A percentile compares a stretch with the other conserved stretches of the same genome.
Conservation (phyloP, 1,284 basidiomycete genomes). For the Leccinum variabile region DNA sequence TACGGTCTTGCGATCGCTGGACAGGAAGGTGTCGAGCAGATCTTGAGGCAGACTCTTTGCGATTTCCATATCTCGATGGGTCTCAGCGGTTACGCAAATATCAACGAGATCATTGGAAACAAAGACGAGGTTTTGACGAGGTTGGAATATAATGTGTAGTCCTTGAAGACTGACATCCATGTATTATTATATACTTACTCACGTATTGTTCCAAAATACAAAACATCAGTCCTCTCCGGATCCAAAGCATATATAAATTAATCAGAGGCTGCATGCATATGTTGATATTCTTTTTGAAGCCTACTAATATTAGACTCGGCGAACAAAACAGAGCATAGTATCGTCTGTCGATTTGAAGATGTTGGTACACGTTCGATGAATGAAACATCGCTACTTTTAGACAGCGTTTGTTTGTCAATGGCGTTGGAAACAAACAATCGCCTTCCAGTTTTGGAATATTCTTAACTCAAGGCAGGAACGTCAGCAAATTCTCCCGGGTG, state of each 20-base stretch:
- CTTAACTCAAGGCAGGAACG: not conserved
- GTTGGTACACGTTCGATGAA: too few relatives aligned
- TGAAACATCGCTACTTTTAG: not conserved
- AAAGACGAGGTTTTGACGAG: constrained; percentile 36
- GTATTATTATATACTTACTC: not conserved
- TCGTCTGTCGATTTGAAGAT: not conserved
- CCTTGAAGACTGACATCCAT: not conserved
- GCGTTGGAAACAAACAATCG: constrained; percentile 22
- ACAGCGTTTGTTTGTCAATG: constrained; percentile 21
- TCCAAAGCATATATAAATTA: not conserved
- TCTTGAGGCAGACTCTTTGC: constrained; percentile 58
- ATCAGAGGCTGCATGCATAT: not conserved
- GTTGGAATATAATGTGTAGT: constrained; percentile 22
- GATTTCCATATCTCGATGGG: constrained; percentile 62
- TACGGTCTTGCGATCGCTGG: constrained; percentile 65
- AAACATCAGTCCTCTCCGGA: not conserved
- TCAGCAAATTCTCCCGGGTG: not conserved
- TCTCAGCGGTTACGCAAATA: constrained; percentile 45
- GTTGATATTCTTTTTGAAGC: not conserved
- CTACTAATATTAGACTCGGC: not conserved
- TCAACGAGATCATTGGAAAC: constrained; percentile 51
- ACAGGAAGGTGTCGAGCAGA: constrained; percentile 64
- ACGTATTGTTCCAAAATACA: not conserved
- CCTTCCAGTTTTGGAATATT: constrained; percentile 13
- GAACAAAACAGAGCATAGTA: not conserved